These are phyloP conservation scores for Talaromyces amestolkiae DNA, from an alignment of 2,329 filamentous ascomycete genomes.

Conservation along the genomic window DNA sequence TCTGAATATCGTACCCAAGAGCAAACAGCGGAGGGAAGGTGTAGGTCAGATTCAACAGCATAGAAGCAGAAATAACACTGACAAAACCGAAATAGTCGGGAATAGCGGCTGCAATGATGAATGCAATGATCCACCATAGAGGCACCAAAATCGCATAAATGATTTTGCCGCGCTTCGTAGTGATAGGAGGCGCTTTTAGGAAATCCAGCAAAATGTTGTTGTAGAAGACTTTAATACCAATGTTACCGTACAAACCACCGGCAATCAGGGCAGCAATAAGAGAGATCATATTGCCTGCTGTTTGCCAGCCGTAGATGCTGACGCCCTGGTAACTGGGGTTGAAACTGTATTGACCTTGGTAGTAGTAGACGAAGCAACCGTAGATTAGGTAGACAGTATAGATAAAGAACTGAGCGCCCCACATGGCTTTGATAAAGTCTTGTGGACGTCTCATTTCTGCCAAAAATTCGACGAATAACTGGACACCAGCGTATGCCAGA, in stretches of 20 bases:
- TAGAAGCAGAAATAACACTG: constrained; percentile 43
- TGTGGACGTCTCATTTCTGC: constrained; percentile 52
- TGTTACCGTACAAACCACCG: constrained; percentile 41
- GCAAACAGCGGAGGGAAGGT: constrained; percentile 45
- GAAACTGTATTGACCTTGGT: constrained; percentile 45
- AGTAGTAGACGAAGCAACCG: constrained; percentile 49
- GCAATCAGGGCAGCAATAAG: constrained; percentile 35
- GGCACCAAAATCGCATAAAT: constrained; percentile 39
- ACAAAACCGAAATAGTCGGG: constrained; percentile 43
- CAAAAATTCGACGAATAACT: constrained; percentile 59
- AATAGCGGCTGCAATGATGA: constrained; percentile 45
- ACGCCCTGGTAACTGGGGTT: constrained; percentile 22
- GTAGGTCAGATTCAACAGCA: constrained; percentile 49
- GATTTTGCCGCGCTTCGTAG: constrained; percentile 39
- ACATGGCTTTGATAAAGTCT: constrained; percentile 51
- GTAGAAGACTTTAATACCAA: constrained; percentile 46
- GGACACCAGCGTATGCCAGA: constrained; percentile 58
- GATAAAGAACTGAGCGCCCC: constrained; percentile 49
- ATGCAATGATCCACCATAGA: constrained; percentile 47
- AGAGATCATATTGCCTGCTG: constrained; percentile 30
- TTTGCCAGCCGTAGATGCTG: constrained; percentile 33
- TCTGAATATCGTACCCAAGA: constrained; percentile 28
- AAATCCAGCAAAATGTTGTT: constrained; percentile 45
- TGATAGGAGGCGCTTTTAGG: constrained; percentile 41
- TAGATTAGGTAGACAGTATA: constrained; percentile 49